phyloP scores from a whole-genome alignment of 768 basidiomycete species.

The Tylopilus sp. region DNA sequence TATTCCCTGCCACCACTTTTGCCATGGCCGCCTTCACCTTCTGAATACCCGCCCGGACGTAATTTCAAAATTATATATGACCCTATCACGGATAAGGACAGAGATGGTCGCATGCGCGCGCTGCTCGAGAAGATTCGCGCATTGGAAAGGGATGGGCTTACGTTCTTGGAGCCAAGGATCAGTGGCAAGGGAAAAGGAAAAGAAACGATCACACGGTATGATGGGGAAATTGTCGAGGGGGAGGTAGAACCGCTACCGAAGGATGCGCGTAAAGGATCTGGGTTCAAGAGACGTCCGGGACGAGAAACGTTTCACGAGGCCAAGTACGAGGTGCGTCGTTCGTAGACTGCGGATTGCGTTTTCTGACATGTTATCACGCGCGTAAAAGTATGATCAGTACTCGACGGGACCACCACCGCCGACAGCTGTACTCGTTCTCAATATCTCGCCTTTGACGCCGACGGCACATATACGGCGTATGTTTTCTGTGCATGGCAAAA shows the following conservation, averaged over 20 bases:
- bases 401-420: conserved; percentile 74
- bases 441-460: conserved; percentile 70
- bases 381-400: conserved; percentile 65
- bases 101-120: conserved; percentile 36
- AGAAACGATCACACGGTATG: conserved; percentile 50
- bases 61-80: conserved; percentile 66
- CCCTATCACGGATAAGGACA: conserved; percentile 47
- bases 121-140: conserved; percentile 41
- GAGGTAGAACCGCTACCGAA: conserved; percentile 38
- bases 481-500: conserved; percentile 58
- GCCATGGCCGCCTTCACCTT: conserved; percentile 53
- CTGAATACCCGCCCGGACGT: conserved; percentile 45
- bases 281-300: conserved; percentile 30
- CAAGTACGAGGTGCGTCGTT: conserved; percentile 53
- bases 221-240: conserved; percentile 51
- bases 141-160: conserved; percentile 29
- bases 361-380: conserved; percentile 3
- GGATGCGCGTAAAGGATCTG: conserved; percentile 56
- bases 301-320: conserved; percentile 42
- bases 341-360: not conserved
- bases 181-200: conserved; percentile 65
- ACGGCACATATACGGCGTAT: conserved; percentile 60
- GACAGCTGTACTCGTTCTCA: conserved; percentile 65
- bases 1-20: conserved; percentile 45
- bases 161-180: conserved; percentile 37